Base-by-base conservation (phyloP, 495 filamentous ascomycete species). In the Penicillium maclennaniae region DNA sequence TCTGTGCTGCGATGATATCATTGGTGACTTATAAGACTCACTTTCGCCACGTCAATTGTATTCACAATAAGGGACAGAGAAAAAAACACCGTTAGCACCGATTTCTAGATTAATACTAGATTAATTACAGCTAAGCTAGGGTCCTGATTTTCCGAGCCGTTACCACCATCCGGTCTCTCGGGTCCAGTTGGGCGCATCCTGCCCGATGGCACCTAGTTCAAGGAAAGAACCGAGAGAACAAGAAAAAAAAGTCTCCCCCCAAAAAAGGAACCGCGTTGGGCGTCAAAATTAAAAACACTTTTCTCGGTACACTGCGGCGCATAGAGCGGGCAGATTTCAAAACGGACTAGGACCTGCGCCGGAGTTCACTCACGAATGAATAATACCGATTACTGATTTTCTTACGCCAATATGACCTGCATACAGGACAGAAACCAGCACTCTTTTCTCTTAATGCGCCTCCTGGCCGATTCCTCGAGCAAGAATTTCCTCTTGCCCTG, bases 161-260 rank as follows among this genome's bases (percentile, higher is more conserved):
- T 55, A 45, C 52, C 58, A 48, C 39, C 1, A 49, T 43, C 48
- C 50, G 21, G 37, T 55, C 34, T 12, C 41, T 38, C 46, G 45
- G 56, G 53, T 47, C 49, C 47, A 43, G 59, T 55, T 55, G 58
- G 49, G 58, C 51, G 45, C 49, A 54, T 45, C 45, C 45, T 50
- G 53, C 56, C 52, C 44, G 52, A 59, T 23, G 4, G 25, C 25
- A 36, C 37, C 26, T 10, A 16, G 28, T 3, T 7, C 1, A 31
- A 12, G 15, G 4, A 31, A 31, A 31, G 27, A 7, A 23, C 23
- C 23, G 23, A 23, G 23, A 5, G 5, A 23, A 23, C 2, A 23
- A 23, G 23, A 23, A 23, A 23, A 5, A 23, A 23, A 23, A 23
- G 5, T 5, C 23, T 23, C 23, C 23, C 23, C 23, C 23, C 23